Percentiles rank a stretch among this genome's conserved stretches.
These are phyloP conservation scores for Penicillium sp. DNA, from an alignment of 2,329 filamentous ascomycete species.

Conservation along the genomic window DNA sequence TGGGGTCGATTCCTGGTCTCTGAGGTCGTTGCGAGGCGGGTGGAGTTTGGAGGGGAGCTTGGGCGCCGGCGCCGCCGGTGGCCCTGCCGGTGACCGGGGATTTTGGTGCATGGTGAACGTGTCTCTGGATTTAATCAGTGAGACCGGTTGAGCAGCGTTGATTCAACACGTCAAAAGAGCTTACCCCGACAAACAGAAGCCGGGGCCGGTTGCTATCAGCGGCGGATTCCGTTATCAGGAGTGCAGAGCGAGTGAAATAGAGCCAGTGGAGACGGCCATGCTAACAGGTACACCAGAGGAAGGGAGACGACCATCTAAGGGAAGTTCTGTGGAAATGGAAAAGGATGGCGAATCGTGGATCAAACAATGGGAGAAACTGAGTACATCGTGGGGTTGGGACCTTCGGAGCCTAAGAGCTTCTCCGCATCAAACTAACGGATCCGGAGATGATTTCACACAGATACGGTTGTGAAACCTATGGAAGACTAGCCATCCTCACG, in stretches of 20 bases:
- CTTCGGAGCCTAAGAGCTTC: conserved; percentile 37
- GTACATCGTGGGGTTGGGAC: conserved; percentile 29
- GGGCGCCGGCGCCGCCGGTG: conserved; percentile 71
- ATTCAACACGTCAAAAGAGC: background rate
- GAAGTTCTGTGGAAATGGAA: conserved; percentile 4
- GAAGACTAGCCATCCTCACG: conserved; percentile 21
- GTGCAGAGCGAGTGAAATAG: conserved; percentile 32
- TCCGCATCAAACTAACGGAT: conserved; percentile 36
- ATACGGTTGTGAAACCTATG: conserved; percentile 27
- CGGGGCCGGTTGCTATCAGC: conserved; percentile 16
- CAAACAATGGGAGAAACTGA: conserved; percentile 16
- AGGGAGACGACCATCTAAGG: background rate
- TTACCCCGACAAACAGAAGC: conserved; percentile 18
- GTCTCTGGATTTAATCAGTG: background rate
- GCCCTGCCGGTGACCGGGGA: conserved; percentile 67
- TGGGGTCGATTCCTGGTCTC: conserved; percentile 62
- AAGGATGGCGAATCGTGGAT: conserved; percentile 15
- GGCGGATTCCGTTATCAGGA: conserved; percentile 33
- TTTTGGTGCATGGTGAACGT: conserved; percentile 77
- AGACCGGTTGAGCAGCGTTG: background rate
- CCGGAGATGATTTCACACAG: conserved; percentile 24
- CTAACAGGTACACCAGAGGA: conserved; percentile 31
- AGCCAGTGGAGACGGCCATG: conserved; percentile 38
- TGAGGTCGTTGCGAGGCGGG: conserved; percentile 70
- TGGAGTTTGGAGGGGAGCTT: conserved; percentile 72